Conservation (phyloP, 2,329 filamentous ascomycete genomes). For the Plectosphaerella cucumerina region DNA sequence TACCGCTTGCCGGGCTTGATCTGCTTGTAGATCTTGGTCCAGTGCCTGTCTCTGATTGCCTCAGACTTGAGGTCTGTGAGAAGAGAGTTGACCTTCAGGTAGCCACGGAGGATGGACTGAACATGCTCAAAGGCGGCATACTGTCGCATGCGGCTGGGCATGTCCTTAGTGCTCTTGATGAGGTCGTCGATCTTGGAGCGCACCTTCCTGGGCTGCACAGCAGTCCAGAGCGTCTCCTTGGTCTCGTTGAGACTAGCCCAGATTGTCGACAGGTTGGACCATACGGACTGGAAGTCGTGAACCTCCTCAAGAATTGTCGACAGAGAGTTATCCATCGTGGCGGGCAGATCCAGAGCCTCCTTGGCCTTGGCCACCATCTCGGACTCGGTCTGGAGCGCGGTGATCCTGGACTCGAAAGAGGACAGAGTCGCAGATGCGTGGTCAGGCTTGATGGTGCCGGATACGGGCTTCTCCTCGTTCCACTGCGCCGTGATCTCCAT, state of each 20-base stretch:
- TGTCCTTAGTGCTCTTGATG: slow-evolving; percentile 97
- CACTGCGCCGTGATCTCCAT: slow-evolving; percentile 79
- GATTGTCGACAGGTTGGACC: slow-evolving; percentile 91
- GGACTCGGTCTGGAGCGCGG: slow-evolving; percentile 78
- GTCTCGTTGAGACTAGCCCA: slow-evolving; percentile 96
- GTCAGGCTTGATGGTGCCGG: slow-evolving; percentile 86
- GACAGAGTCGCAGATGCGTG: slow-evolving; percentile 79
- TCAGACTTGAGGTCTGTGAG: slow-evolving; percentile 92
- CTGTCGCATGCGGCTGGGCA: slow-evolving; percentile 98
- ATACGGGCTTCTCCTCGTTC: slow-evolving; percentile 96
- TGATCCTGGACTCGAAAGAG: slow-evolving; percentile 80
- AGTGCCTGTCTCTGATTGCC: slow-evolving; percentile 92
- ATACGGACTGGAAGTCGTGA: slow-evolving; percentile 97
- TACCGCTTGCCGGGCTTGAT: slow-evolving; percentile 91
- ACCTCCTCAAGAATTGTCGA: slow-evolving; percentile 89
- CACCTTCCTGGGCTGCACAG: slow-evolving; percentile 90
- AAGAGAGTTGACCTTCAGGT: slow-evolving; percentile 86
- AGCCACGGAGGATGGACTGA: slow-evolving; percentile 80
- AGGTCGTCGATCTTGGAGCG: slow-evolving; percentile 83
- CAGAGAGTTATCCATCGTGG: slow-evolving; percentile 75
- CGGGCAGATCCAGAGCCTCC: slow-evolving; percentile 87
- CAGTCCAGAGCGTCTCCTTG: slow-evolving; percentile 89
- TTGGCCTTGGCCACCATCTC: slow-evolving; percentile 96
- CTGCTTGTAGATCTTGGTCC: slow-evolving; percentile 96
- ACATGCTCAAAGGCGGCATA: slow-evolving; percentile 99